Evolutionary conservation across 306 rosid genomes (phyloP).

Genomic region (Medicago lupulina): DNA sequence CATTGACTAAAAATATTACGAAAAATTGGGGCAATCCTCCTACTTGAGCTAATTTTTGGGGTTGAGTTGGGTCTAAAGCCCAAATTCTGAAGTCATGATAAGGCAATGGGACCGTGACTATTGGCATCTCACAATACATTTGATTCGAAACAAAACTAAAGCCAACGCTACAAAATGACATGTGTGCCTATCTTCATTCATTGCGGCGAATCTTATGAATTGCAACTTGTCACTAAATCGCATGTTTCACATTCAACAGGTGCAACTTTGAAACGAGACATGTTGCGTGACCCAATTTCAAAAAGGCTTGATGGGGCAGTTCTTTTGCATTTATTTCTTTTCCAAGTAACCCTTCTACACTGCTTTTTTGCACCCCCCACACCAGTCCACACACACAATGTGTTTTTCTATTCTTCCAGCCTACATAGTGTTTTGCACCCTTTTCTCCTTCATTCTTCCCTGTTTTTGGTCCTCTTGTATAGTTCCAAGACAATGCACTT

Average conservation of each 20-base stretch:
- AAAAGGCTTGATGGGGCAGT: background rate
- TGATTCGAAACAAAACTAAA: background rate
- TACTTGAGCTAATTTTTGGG: background rate
- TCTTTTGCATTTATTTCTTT: background rate
- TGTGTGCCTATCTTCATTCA: background rate
- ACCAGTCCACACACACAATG: background rate
- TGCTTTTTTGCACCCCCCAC: background rate
- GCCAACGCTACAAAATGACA: background rate
- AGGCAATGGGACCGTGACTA: background rate
- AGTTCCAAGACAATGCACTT: background rate
- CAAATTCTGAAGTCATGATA: background rate
- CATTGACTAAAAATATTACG: background rate
- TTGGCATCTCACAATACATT: background rate
- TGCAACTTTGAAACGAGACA: background rate
- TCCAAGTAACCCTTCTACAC: background rate
- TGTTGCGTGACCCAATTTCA: constrained; percentile 1
- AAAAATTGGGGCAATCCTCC: background rate
- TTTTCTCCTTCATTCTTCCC: background rate
- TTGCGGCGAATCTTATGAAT: background rate
- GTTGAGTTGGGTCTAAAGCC: background rate
- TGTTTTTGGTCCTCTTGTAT: constrained; percentile 1
- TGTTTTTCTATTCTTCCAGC: background rate
- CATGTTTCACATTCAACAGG: background rate
- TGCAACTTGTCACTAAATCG: background rate
- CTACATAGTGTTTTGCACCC: background rate